A percentile compares a stretch with the other conserved stretches of the same genome.
Conservation (phyloP, 2,329 filamentous ascomycete genomes). For the Trichoderma endophyticum region DNA sequence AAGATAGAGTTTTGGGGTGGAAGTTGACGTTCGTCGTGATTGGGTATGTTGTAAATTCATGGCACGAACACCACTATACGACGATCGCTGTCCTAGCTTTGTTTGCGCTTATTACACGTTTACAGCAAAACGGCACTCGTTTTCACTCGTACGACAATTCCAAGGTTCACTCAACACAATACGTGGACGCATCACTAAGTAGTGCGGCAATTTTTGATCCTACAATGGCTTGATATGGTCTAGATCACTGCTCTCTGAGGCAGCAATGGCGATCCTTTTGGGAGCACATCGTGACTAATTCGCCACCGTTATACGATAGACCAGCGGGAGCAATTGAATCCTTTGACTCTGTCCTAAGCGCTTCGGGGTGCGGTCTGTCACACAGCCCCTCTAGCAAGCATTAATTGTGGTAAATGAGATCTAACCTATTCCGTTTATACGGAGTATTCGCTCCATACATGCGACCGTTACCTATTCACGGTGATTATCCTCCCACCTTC, state of each 20-base stretch:
- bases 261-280: neutral
- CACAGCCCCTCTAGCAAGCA: neutral
- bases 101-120: neutral
- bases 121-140: neutral
- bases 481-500: neutral
- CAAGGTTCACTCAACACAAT: neutral
- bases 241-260: neutral
- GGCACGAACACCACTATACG: neutral
- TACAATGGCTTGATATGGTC: neutral
- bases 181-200: neutral
- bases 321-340: neutral
- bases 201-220: neutral
- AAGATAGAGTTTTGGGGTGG: neutral
- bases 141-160: neutral
- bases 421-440: neutral
- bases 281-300: neutral
- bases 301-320: neutral
- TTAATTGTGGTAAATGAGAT: neutral
- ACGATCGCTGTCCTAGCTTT: neutral
- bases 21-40: neutral
- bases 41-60: no score
- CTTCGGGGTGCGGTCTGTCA: neutral
- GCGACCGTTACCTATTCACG: neutral
- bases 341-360: neutral
- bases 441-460: neutral